A percentile compares a stretch with the other conserved stretches of the same genome.
phyloP scores from a whole-genome alignment of 176 grass and related monocot species.

The Ananas comosus region DNA sequence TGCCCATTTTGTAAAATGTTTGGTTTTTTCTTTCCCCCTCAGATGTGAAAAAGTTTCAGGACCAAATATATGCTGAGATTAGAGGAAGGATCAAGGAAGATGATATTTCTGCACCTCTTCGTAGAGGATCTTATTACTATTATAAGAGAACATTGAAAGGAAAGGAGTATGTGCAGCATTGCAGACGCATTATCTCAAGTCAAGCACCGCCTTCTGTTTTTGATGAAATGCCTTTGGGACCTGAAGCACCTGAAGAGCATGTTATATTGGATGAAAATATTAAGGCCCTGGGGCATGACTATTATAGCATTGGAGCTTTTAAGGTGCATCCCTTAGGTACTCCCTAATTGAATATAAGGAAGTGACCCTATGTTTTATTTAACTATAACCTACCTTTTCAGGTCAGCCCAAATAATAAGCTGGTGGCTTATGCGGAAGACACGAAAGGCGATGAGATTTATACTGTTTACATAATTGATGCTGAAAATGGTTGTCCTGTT shows the following conservation, averaged over 20 bases:
- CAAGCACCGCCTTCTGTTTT: constrained; percentile 36
- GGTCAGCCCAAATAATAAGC: constrained; percentile 76
- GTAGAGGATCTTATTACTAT: constrained; percentile 60
- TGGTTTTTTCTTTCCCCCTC: neutral
- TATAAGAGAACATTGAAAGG: constrained; percentile 63
- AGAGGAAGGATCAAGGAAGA: constrained; percentile 88
- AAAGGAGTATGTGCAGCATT: constrained; percentile 77
- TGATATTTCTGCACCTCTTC: constrained; percentile 43
- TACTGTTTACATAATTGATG: constrained; percentile 68
- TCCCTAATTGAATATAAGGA: neutral
- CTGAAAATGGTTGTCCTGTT: constrained; percentile 44
- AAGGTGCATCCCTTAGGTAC: constrained; percentile 32
- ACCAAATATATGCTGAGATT: constrained; percentile 75
- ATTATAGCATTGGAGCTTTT: constrained; percentile 69
- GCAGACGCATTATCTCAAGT: constrained; percentile 37
- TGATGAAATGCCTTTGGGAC: constrained; percentile 61
- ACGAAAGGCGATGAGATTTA: constrained; percentile 84
- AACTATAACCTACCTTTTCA: constrained; percentile 19
- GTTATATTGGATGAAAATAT: constrained; percentile 88
- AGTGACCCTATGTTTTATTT: neutral
- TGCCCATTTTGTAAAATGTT: neutral
- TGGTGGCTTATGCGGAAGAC: constrained; percentile 80
- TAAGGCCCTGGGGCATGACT: constrained; percentile 50
- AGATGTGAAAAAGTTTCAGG: constrained; percentile 73
- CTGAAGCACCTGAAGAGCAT: constrained; percentile 57